Conservation (phyloP, 169 alveolate genomes). For the Plasmodium chabaudi region DNA sequence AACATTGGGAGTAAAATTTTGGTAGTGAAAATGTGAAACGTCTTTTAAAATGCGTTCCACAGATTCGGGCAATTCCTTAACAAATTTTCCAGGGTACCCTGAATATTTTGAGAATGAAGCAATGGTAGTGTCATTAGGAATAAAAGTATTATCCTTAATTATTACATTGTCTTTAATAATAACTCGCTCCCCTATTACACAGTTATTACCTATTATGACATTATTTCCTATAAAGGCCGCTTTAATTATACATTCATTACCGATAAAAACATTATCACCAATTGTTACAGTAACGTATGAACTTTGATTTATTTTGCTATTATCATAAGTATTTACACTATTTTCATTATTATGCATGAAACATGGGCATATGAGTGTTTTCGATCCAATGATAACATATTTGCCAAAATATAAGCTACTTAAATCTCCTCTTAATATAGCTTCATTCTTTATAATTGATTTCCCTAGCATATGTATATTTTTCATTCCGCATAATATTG, state of each 20-base stretch:
- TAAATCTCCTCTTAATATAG: constrained; percentile 88
- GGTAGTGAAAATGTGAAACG: constrained; percentile 35
- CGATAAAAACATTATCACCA: constrained; percentile 89
- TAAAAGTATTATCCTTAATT: constrained; percentile 85
- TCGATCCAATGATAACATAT: constrained; percentile 83
- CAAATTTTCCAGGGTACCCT: constrained; percentile 88
- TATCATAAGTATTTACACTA: neutral
- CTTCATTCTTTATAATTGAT: constrained; percentile 83
- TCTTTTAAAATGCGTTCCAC: constrained; percentile 48
- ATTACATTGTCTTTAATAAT: constrained; percentile 85
- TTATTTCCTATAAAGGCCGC: constrained; percentile 86
- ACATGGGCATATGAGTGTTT: constrained; percentile 87
- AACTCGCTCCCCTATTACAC: constrained; percentile 87
- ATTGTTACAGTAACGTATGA: constrained; percentile 81
- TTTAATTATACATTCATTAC: constrained; percentile 85
- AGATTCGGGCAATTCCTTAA: constrained; percentile 86
- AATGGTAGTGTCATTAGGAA: constrained; percentile 88
- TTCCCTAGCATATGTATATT: constrained; percentile 87
- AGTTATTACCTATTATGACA: constrained; percentile 90
- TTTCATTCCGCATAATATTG: constrained; percentile 82
- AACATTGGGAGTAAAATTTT: constrained; percentile 28
- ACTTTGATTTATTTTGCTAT: neutral
- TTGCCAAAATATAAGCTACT: constrained; percentile 84
- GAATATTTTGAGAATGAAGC: constrained; percentile 88
- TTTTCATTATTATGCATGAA: constrained; percentile 63